Conservation (phyloP, 176 grass and related monocot genomes). For the Oryza meridionalis region DNA sequence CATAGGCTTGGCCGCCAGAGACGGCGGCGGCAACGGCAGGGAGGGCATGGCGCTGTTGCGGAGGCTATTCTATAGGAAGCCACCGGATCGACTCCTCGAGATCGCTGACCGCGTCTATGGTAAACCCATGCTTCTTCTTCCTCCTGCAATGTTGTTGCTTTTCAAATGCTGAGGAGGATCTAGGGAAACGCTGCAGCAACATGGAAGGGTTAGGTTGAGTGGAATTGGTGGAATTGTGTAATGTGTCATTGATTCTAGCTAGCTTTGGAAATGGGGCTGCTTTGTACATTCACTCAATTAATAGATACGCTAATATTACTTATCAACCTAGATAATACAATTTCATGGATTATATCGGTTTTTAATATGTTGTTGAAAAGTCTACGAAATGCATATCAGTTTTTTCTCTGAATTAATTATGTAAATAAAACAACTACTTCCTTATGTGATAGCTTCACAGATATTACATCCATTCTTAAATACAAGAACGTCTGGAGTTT, state of each 20-base stretch:
- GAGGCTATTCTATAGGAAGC: slow-evolving; percentile 93
- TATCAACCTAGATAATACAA: no score
- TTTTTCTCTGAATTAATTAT: no score
- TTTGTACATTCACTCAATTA: not conserved
- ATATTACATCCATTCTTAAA: no score
- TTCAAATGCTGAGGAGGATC: slow-evolving; percentile 1
- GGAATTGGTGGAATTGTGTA: slow-evolving; percentile 9
- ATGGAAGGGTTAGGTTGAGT: not conserved
- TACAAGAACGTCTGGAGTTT: no score
- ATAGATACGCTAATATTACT: no score
- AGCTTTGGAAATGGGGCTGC: not conserved
- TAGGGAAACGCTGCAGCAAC: not conserved
- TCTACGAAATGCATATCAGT: no score
- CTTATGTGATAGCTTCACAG: no score
- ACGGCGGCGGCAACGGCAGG: slow-evolving; percentile 49
- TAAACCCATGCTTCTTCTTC: slow-evolving; percentile 34
- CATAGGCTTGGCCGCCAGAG: slow-evolving; percentile 52
- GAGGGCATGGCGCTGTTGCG: slow-evolving; percentile 85
- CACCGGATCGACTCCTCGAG: slow-evolving; percentile 92
- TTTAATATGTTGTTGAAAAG: no score
- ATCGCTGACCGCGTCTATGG: slow-evolving; percentile 94
- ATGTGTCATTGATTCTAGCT: not conserved
- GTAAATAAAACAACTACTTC: no score
- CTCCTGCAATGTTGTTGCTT: not conserved
- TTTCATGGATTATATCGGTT: no score